Percentiles rank a stretch among this genome's conserved stretches.
Conservation (phyloP, 176 grass and related monocot species). For the Zoysia japonica region DNA sequence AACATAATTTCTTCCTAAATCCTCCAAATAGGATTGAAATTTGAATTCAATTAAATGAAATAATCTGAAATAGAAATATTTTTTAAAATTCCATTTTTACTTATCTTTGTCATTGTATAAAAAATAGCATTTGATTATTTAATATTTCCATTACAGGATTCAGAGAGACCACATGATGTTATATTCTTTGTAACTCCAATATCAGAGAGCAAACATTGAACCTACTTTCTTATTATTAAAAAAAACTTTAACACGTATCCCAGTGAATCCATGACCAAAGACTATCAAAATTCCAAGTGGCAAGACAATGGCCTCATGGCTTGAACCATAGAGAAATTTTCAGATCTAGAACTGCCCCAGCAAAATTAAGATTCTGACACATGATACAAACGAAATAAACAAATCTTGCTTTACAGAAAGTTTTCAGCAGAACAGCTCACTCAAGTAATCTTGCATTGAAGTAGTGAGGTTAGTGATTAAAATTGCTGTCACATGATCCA, state of each 20-base stretch:
- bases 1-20: background rate
- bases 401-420: background rate
- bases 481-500: background rate
- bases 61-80: no score
- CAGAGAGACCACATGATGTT: background rate
- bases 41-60: no score
- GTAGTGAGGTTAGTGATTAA: background rate
- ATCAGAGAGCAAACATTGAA: background rate
- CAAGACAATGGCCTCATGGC: background rate
- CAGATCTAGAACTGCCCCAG: background rate
- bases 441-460: background rate
- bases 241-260: background rate
- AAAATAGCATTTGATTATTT: background rate
- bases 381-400: background rate
- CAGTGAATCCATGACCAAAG: background rate
- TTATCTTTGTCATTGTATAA: background rate
- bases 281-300: background rate
- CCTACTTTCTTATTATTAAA: background rate
- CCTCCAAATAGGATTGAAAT: no score
- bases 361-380: conserved; percentile 9
- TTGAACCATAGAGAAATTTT: background rate
- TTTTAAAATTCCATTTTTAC: no score
- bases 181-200: background rate
- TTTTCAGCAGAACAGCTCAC: background rate
- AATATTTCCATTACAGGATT: background rate